Evolutionary conservation across 495 filamentous ascomycete species (phyloP).

Genomic region (Annulohypoxylon bovei): DNA sequence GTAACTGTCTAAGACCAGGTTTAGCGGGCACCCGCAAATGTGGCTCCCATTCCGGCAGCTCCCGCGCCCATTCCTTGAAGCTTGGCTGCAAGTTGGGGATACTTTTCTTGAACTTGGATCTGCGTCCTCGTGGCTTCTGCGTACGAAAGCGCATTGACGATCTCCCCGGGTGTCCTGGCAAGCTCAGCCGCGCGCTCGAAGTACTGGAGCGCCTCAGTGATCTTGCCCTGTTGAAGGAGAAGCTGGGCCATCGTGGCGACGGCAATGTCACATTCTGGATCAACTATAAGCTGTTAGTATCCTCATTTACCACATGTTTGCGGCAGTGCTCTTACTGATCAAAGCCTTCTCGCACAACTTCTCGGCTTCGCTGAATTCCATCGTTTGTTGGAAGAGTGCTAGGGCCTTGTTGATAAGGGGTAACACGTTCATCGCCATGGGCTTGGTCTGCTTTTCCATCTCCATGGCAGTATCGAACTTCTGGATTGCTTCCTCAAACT

Average conservation of each 20-base stretch:
- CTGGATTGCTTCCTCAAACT: slow-evolving; percentile 93
- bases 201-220: slow-evolving; percentile 93
- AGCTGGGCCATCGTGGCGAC: slow-evolving; percentile 99
- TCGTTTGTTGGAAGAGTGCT: slow-evolving; percentile 96
- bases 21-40: slow-evolving; percentile 40
- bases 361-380: slow-evolving; percentile 93
- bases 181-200: slow-evolving; percentile 97
- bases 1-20: slow-evolving; percentile 5
- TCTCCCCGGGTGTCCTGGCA: slow-evolving; percentile 93
- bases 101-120: slow-evolving; percentile 97
- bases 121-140: slow-evolving; percentile 97
- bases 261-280: slow-evolving; percentile 98
- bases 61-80: slow-evolving; percentile 73
- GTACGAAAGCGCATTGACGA: slow-evolving; percentile 95
- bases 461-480: slow-evolving; percentile 98
- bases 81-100: slow-evolving; percentile 88
- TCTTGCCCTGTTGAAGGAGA: slow-evolving; percentile 97
- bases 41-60: slow-evolving; percentile 42
- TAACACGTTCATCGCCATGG: slow-evolving; percentile 94
- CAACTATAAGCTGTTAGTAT: slow-evolving; percentile 70
- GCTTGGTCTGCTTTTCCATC: slow-evolving; percentile 95
- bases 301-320: neutral
- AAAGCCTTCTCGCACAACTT: slow-evolving; percentile 96
- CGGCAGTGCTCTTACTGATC: slow-evolving; percentile 75
- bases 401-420: slow-evolving; percentile 99